These are phyloP conservation scores for Arabidopsis hybrid DNA, from an alignment of 441 rosid species.

Conservation along the genomic window DNA sequence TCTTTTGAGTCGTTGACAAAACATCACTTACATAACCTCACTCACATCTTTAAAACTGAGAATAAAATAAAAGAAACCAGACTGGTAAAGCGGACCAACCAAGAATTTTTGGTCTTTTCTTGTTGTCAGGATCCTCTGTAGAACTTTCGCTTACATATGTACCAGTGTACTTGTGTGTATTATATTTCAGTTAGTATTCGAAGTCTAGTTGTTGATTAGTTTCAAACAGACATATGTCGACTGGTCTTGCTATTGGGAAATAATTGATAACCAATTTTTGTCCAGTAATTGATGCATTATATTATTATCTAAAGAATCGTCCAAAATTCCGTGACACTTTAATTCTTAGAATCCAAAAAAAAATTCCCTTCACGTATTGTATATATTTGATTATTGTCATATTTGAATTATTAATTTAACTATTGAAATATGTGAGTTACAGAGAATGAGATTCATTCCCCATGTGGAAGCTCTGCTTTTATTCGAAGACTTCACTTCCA, in stretches of 20 bases:
- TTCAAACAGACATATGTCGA: conserved; percentile 20
- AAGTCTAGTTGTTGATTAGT: conserved; percentile 14
- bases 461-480: conserved; percentile 37
- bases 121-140: conserved; percentile 40
- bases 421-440: conserved; percentile 18
- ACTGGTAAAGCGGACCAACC: conserved; percentile 47
- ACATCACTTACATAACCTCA: conserved; percentile 32
- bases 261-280: too few relatives aligned
- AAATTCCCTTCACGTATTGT: conserved; percentile 30
- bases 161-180: conserved; percentile 20
- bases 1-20: too few relatives aligned
- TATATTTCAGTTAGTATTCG: conserved; percentile 5
- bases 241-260: background rate
- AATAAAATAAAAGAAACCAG: conserved; percentile 28
- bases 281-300: background rate
- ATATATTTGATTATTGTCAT: conserved; percentile 3
- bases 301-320: conserved; percentile 20
- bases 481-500: conserved; percentile 39
- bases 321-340: conserved; percentile 40
- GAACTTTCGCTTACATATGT: conserved; percentile 41
- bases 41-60: conserved; percentile 35
- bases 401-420: conserved; percentile 10
- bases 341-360: conserved; percentile 29
- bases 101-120: conserved; percentile 44
- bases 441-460: conserved; percentile 39